These are phyloP conservation scores for Neurospora sp. DNA, from an alignment of 495 filamentous ascomycete genomes.

Conservation along the genomic window DNA sequence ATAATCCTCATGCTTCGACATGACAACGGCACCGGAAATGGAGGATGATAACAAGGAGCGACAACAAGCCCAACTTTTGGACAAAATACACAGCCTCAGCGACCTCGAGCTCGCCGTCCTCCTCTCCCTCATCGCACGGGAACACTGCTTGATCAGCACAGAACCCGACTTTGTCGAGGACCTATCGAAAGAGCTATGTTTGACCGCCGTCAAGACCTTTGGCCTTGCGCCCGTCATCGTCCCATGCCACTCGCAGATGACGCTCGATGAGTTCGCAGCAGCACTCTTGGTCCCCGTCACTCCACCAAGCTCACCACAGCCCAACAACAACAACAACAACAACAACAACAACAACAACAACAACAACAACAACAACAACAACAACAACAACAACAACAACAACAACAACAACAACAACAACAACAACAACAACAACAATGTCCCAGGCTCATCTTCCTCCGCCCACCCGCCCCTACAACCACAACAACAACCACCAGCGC, in stretches of 20 bases:
- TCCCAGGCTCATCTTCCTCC: background rate
- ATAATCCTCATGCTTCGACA: background rate
- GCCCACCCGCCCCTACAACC: background rate
- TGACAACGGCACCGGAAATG: conserved; percentile 37
- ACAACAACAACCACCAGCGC: conserved; percentile 8
- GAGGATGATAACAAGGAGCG: conserved; percentile 32
- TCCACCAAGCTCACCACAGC: conserved; percentile 5
- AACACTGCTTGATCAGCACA: conserved; percentile 83
- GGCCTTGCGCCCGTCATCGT: conserved; percentile 55
- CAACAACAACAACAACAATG: background rate
- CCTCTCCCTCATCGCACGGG: conserved; percentile 63
- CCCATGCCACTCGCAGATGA: conserved; percentile 59
- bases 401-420: background rate
- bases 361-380: background rate
- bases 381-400: background rate
- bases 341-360: background rate
- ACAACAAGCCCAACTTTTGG: conserved; percentile 32
- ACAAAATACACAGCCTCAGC: conserved; percentile 61
- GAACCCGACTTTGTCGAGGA: conserved; percentile 49
- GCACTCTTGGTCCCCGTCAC: conserved; percentile 46
- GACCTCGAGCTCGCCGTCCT: conserved; percentile 84
- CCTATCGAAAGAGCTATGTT: conserved; percentile 58
- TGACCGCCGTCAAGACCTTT: conserved; percentile 63
- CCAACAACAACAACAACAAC: background rate
- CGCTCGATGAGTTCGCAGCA: conserved; percentile 68